Evolutionary conservation across 352 stramenopile species (phyloP).

Genomic region (Phytophthora uliginosa): DNA sequence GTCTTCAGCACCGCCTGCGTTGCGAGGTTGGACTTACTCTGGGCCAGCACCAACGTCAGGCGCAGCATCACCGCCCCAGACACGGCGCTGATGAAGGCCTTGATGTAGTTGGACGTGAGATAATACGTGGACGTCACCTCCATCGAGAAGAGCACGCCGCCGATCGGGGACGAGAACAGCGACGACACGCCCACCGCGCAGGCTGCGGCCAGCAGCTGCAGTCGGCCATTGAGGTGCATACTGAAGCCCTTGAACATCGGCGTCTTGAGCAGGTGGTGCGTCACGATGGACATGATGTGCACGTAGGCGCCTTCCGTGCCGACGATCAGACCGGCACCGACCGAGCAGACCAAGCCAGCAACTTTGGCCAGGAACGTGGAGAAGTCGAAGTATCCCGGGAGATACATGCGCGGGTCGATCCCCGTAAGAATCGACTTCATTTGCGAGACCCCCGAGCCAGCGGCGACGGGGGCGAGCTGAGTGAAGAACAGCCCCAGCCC

Average conservation of each 20-base stretch:
- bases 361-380: conserved; percentile 90
- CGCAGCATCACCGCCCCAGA: conserved; percentile 82
- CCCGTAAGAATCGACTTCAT: conserved; percentile 93
- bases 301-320: conserved; percentile 99
- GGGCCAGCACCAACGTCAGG: conserved; percentile 66
- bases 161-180: conserved; percentile 95
- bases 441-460: conserved; percentile 85
- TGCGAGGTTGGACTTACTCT: conserved; percentile 62
- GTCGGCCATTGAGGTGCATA: conserved; percentile 75
- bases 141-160: conserved; percentile 96
- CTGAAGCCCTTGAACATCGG: conserved; percentile 82
- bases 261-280: conserved; percentile 90
- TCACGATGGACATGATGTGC: conserved; percentile 96
- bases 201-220: conserved; percentile 93
- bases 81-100: conserved; percentile 89
- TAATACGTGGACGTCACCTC: conserved; percentile 94
- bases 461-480: conserved; percentile 72
- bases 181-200: conserved; percentile 94
- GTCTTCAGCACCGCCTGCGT: conserved; percentile 64
- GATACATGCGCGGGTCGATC: conserved; percentile 83
- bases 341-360: conserved; percentile 94
- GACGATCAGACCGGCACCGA: conserved; percentile 96
- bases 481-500: conserved; percentile 77
- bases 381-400: conserved; percentile 87
- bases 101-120: conserved; percentile 93